Evolutionary conservation across 106 monocot genomes (phyloP).

Genomic region (Allium cepa): DNA sequence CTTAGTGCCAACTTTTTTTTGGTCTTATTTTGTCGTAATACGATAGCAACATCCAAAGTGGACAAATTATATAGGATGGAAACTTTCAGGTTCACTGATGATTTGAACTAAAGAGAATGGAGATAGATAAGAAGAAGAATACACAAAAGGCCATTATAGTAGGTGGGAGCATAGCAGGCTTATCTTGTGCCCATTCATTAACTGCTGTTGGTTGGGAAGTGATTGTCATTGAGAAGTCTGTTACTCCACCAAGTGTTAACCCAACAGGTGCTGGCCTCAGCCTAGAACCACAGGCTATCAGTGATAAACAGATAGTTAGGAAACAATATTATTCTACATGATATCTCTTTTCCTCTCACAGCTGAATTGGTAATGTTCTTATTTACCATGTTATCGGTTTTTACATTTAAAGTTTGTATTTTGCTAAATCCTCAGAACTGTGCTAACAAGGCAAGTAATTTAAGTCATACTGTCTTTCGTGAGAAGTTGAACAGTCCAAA

Average conservation of each 20-base stretch:
- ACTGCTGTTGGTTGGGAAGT: conserved; percentile 29
- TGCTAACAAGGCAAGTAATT: too few relatives aligned
- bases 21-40: neutral
- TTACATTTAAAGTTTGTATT: too few relatives aligned
- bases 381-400: too few relatives aligned
- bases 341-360: conserved; percentile 16
- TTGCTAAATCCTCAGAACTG: too few relatives aligned
- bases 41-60: neutral
- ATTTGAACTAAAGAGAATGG: neutral
- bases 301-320: conserved; percentile 24
- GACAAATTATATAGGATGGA: neutral
- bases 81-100: neutral
- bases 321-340: conserved; percentile 4
- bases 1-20: neutral
- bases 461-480: too few relatives aligned
- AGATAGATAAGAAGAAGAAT: conserved; percentile 5
- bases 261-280: conserved; percentile 41
- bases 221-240: conserved; percentile 35
- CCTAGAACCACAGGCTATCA: conserved; percentile 28
- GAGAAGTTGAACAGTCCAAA: too few relatives aligned
- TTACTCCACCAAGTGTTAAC: conserved; percentile 14
- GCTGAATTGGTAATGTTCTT: conserved; percentile 20
- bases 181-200: conserved; percentile 57
- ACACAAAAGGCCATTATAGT: conserved; percentile 31
- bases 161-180: conserved; percentile 74